Evolutionary conservation across 768 basidiomycete species (phyloP), one percentile per base, ranked within the genome.

Genomic region (Kwoniella sp.): DNA sequence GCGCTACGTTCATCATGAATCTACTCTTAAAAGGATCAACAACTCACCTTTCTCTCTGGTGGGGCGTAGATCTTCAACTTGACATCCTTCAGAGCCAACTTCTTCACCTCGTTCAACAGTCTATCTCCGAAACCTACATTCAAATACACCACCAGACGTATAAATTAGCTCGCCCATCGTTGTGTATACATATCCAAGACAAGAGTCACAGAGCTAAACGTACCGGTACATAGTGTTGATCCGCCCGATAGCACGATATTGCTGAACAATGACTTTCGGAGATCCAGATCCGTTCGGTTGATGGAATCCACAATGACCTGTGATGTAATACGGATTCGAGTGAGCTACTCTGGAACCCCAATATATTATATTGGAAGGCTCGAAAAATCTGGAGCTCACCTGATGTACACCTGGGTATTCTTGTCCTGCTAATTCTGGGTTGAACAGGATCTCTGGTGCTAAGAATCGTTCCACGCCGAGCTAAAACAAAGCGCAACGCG

Each of bases 61-160:
- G 96, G 96, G 26, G 96, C 96, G 72, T 91, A 95, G 73, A 99
- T 99, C 83, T 95, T 96, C 81, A 99, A 92, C 84, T 98, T 99
- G 74, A 95, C 86, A 71, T 98, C 95, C 60, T 79, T 78, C 68
- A 97, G 80, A 26, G 94, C 92, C 51, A 96, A 83, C 82, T 91
- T 94, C 84, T 97, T 97, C 55, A 96, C 91, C 81, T 99, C 96
- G 73, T 94, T 92, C 63, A 98, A 83, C 55, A 99, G 84, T 57
- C 96, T 88, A 82, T 98, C 96, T 54, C 94, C 96, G 79, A 96
- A 98, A 2, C 95, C 95, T 88, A 68, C 13, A 22, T 10, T 9
- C 27, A 21, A 25, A 24, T 44, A 21, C 15, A 55, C 3, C 25
- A 37, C 22, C n/a, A 59, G 9, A 19, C 12, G 13, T 3, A 40